A percentile compares a stretch with the other conserved stretches of the same genome.
phyloP scores from a whole-genome alignment of 2,329 filamentous ascomycete species.

The Monosporascus sp. region DNA sequence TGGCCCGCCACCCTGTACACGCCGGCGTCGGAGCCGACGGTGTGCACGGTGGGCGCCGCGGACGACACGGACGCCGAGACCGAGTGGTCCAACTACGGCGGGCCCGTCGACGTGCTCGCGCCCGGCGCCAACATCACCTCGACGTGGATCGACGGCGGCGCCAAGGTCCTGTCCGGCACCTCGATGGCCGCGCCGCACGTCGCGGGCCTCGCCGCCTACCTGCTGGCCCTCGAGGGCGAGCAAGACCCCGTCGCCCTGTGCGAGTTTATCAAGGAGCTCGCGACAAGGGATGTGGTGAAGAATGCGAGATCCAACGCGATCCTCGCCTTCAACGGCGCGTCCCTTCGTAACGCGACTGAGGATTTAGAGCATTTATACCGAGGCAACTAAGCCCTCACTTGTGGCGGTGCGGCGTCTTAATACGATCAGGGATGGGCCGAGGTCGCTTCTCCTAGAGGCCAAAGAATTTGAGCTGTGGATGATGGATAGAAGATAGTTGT shows the following conservation, averaged over 20 bases:
- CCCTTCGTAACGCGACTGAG: no score
- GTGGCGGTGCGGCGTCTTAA: not conserved
- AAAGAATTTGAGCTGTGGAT: no score
- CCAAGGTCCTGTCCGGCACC: slow-evolving; percentile 36
- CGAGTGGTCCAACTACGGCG: slow-evolving; percentile 28
- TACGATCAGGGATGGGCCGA: no score
- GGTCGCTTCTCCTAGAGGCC: no score
- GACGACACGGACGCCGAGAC: slow-evolving; percentile 16
- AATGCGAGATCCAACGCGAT: slow-evolving; percentile 16
- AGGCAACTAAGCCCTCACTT: not conserved
- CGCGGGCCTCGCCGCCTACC: slow-evolving; percentile 36
- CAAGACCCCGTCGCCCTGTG: slow-evolving; percentile 19
- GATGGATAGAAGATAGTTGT: no score
- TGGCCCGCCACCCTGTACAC: slow-evolving; percentile 13
- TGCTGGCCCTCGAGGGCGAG: slow-evolving; percentile 41
- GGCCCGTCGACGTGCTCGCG: slow-evolving; percentile 34
- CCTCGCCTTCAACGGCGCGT: slow-evolving; percentile 17
- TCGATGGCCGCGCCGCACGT: slow-evolving; percentile 39
- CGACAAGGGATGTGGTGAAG: slow-evolving; percentile 12
- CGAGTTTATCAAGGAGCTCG: slow-evolving; percentile 18
- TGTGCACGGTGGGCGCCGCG: slow-evolving; percentile 29
- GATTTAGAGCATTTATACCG: not conserved
- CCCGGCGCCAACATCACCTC: slow-evolving; percentile 35
- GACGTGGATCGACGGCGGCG: slow-evolving; percentile 32
- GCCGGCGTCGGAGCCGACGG: slow-evolving; percentile 25